Percentiles rank a stretch among this genome's conserved stretches.
Conservation (phyloP, 1,284 basidiomycete genomes). For the Salmacisia buchloeana region DNA sequence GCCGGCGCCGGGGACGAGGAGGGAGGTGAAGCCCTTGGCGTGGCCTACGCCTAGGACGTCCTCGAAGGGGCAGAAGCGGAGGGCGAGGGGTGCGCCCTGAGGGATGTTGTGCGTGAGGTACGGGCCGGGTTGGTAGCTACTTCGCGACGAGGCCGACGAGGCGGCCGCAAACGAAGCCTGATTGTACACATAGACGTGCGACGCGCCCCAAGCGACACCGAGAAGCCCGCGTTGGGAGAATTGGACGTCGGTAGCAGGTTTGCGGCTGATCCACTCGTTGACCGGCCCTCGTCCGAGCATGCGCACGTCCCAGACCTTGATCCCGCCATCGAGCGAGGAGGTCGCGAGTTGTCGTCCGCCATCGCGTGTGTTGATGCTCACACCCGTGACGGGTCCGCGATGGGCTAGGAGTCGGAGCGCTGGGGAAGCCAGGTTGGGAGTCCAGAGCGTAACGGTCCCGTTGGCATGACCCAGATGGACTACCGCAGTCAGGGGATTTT, state of each 20-base stretch:
- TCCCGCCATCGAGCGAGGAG: constrained; percentile 74
- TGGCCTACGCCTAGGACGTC: constrained; percentile 77
- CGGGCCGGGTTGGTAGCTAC: constrained; percentile 56
- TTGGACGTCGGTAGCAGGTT: constrained; percentile 48
- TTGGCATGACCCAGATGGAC: constrained; percentile 77
- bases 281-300: constrained; percentile 81
- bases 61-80: constrained; percentile 74
- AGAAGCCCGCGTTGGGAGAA: constrained; percentile 70
- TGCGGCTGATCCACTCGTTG: constrained; percentile 69
- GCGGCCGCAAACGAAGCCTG: constrained; percentile 26
- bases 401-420: constrained; percentile 89
- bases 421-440: constrained; percentile 83
- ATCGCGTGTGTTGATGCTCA: constrained; percentile 68
- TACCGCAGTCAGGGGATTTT: constrained; percentile 84
- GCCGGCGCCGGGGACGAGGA: constrained; percentile 84
- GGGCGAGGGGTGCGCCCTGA: constrained; percentile 62
- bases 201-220: constrained; percentile 71
- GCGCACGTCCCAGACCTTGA: constrained; percentile 92
- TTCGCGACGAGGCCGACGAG: not conserved
- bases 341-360: constrained; percentile 87
- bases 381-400: constrained; percentile 73
- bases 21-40: constrained; percentile 67
- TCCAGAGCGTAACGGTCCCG: constrained; percentile 88
- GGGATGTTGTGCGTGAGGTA: constrained; percentile 45
- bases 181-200: constrained; percentile 64